phyloP scores from a whole-genome alignment of 345 rosid genomes.

The Camelina sativa region DNA sequence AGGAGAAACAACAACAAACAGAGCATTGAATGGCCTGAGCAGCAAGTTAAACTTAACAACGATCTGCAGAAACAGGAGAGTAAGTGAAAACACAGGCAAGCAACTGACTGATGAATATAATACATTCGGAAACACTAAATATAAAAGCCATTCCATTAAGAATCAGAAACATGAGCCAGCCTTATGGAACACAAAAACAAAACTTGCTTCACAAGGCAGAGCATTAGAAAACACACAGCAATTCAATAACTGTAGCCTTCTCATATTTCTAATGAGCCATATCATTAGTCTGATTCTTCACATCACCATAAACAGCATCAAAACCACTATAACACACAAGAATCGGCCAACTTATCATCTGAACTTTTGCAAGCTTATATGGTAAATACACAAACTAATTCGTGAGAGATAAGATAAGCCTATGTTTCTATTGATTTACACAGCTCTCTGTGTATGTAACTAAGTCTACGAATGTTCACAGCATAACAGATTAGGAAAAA shows the following conservation, averaged over 20 bases:
- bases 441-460: not conserved
- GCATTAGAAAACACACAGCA: not conserved
- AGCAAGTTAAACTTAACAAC: constrained; percentile 3
- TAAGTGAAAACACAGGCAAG: not conserved
- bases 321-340: constrained; percentile 12
- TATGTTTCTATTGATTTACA: not conserved
- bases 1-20: not conserved
- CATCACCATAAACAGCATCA: not conserved
- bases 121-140: not conserved
- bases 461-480: not conserved
- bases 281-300: not conserved
- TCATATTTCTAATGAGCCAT: constrained; percentile 2
- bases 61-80: constrained; percentile 12
- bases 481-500: not conserved
- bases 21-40: not conserved
- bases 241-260: not conserved
- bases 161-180: constrained; percentile 2
- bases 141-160: not conserved
- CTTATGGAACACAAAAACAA: constrained; percentile 3
- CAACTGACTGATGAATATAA: not conserved
- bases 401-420: not conserved
- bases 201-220: constrained; percentile 44
- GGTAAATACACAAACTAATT: not conserved
- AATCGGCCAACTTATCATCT: not conserved
- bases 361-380: not conserved